Percentiles rank a stretch among this genome's conserved stretches.
Conservation (phyloP, 768 basidiomycete genomes). For the Termitomyces sp. region DNA sequence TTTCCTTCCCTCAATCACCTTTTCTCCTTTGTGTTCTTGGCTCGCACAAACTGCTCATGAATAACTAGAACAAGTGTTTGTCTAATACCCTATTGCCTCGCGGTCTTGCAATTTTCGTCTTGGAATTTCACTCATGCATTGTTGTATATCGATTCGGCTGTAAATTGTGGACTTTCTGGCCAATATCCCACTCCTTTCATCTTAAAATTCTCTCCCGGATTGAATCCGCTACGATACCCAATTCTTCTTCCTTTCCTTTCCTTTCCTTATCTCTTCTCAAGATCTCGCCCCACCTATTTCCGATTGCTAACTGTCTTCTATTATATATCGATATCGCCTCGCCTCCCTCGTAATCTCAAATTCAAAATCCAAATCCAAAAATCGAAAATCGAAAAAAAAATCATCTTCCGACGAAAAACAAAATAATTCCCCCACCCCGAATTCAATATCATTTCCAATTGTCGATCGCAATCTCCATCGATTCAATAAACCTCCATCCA, state of each 20-base stretch:
- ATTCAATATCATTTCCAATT: neutral
- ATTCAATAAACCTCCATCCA: too few species aligned
- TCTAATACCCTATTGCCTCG: neutral
- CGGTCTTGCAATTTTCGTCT: neutral
- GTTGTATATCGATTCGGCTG: neutral
- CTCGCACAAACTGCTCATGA: neutral
- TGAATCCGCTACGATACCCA: neutral
- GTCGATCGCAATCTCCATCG: neutral
- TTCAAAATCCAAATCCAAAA: neutral
- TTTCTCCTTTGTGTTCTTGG: neutral
- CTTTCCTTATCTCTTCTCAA: conserved; percentile 7
- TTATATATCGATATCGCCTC: neutral
- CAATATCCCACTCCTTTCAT: too few species aligned
- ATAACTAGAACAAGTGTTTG: neutral
- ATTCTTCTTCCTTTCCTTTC: neutral
- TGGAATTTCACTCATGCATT: neutral
- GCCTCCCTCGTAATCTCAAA: neutral
- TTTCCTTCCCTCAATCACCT: neutral
- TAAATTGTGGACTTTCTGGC: neutral
- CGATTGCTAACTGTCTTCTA: conserved; percentile 7
- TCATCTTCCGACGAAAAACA: too few species aligned
- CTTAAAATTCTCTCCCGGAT: neutral
- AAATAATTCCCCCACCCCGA: too few species aligned
- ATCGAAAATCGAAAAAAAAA: neutral
- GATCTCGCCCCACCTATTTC: neutral